Evolutionary conservation across 1,284 basidiomycete genomes (phyloP).

Genomic region (Trametes polyzona): DNA sequence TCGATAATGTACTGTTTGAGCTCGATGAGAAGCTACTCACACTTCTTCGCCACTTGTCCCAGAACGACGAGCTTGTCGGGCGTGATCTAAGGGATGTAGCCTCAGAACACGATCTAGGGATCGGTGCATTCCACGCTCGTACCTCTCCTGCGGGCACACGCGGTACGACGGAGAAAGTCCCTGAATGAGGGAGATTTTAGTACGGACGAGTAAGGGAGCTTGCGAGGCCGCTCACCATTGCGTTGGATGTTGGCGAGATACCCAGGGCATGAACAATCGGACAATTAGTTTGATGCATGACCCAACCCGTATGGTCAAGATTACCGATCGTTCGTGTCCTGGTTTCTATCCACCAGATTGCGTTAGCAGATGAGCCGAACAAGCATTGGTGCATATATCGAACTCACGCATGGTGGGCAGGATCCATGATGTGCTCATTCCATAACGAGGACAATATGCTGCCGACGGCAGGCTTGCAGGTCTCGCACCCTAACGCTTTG

Average conservation of each 20-base stretch:
- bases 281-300: background rate
- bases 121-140: background rate
- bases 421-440: conserved; percentile 72
- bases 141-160: conserved; percentile 70
- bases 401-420: conserved; percentile 58
- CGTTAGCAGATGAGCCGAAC: background rate
- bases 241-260: conserved; percentile 81
- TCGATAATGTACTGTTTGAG: background rate
- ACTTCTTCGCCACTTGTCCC: conserved; percentile 74
- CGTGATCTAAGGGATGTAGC: conserved; percentile 46
- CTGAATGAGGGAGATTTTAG: conserved; percentile 21
- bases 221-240: conserved; percentile 46
- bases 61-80: conserved; percentile 72
- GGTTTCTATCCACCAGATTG: conserved; percentile 41
- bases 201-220: background rate
- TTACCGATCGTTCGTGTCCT: conserved; percentile 67
- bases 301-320: conserved; percentile 15
- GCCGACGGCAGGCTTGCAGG: conserved; percentile 74
- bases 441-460: conserved; percentile 71
- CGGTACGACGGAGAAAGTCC: conserved; percentile 76
- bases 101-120: background rate
- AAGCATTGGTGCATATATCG: background rate
- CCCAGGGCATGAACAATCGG: conserved; percentile 30
- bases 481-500: conserved; percentile 68
- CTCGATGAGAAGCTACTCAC: conserved; percentile 39